Base-by-base conservation (phyloP, 129 eudicot species). In the Tagetes patula region DNA sequence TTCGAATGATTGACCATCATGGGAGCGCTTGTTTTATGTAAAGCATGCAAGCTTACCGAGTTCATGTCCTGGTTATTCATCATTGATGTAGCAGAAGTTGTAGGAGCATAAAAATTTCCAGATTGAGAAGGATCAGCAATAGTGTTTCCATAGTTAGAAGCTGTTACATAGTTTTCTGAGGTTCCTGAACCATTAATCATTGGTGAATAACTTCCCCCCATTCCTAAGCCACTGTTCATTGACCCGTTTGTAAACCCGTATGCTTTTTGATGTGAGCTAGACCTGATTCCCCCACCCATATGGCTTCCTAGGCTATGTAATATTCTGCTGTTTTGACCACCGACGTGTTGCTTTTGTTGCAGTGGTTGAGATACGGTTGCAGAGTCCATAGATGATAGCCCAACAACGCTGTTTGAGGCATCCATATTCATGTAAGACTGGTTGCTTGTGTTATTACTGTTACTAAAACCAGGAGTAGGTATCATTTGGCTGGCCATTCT, bases 401-500 rank as follows among this genome's bases (percentile, higher is more conserved):
- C 83, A 75, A 81, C 85, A 62, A 66, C 76, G 71, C 66, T 85
- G 58, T 54, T 83, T 27, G 87, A 70, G 43, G 92, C 71, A 50
- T 89, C 98, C 77, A 80, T 9, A 63, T 87, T 89, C 85, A 84
- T 65, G 67, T 79, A 75, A n/a, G 87, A 67, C 41, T 84, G 87
- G 77, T 74, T 86, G 68, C 71, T 91, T 67, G 74, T 75, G 68
- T 39, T 75, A 73, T 67, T 76, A 41, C 69, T 83, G 74, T 70
- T 76, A 75, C 54, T 83, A 50, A 93, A 84, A 77, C 96, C 96
- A 73, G 98, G 96, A 73, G 98, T 87, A 47, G 98, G 98, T 60
- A 93, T 93, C 98, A 93, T 93, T 82, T 90, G 98, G 84, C 96
- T 86, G 10, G 85, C 80, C 85, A 84, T 75, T 86, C 91, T 87